Conservation (phyloP, 2,329 filamentous ascomycete species). For the Cladosporium austrohemisphaericum region DNA sequence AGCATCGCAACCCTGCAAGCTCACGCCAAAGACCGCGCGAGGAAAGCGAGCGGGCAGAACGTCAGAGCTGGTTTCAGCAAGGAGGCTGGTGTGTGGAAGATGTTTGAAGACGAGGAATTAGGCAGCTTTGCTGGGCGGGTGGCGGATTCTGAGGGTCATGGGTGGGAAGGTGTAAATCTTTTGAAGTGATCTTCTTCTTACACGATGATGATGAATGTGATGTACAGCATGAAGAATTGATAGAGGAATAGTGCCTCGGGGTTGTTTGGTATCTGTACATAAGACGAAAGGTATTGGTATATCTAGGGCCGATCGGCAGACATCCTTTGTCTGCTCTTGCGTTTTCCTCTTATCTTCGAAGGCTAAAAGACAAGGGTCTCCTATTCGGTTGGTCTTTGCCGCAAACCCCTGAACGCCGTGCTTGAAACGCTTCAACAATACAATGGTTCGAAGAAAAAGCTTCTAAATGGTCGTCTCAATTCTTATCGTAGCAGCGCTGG, state of each 20-base stretch:
- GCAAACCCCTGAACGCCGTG: conserved; percentile 8
- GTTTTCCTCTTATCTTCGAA: no score
- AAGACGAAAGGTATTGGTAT: no score
- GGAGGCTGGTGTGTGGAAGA: conserved; percentile 14
- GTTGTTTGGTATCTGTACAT: no score
- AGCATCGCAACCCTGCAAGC: conserved; percentile 23
- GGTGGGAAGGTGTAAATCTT: conserved; percentile 30
- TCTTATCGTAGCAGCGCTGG: background rate
- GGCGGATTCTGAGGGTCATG: conserved; percentile 23
- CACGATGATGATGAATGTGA: no score
- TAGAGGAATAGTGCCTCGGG: no score
- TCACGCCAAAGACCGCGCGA: conserved; percentile 23
- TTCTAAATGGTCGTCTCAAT: no score
- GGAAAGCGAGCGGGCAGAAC: conserved; percentile 13
- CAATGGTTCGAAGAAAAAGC: no score
- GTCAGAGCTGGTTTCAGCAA: conserved; percentile 15
- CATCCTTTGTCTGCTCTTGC: no score
- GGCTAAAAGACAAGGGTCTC: no score
- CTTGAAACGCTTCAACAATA: conserved; percentile 10
- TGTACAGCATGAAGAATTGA: no score
- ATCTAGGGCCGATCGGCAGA: no score
- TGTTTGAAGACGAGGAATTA: conserved; percentile 16
- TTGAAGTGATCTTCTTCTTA: conserved; percentile 16
- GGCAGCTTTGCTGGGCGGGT: conserved; percentile 22
- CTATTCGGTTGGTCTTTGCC: no score